phyloP scores from a whole-genome alignment of 169 alveolate genomes.

The Eimeria acervulina region DNA sequence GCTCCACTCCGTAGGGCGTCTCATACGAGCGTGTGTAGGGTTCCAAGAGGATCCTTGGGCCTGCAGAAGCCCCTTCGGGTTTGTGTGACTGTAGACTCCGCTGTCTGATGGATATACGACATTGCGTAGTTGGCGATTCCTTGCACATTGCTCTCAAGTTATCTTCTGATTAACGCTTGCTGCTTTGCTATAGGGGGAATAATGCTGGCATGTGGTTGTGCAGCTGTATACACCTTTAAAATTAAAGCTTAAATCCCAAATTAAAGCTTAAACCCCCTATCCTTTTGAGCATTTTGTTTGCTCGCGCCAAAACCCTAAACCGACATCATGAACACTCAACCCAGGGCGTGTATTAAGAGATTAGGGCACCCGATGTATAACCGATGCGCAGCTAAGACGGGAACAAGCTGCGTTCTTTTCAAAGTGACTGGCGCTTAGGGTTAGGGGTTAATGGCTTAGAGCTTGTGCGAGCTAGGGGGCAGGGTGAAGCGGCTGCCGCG shows the following conservation, averaged over 20 bases:
- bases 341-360: no score
- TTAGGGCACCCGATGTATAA: no score
- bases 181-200: not conserved
- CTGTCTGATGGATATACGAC: not conserved
- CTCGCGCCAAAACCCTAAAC: not conserved
- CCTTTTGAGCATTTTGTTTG: not conserved
- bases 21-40: not conserved
- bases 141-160: not conserved
- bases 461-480: conserved; percentile 61
- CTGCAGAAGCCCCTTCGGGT: not conserved
- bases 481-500: conserved; percentile 46
- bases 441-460: not conserved
- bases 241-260: not conserved
- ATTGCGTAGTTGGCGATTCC: not conserved
- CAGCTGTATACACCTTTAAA: not conserved
- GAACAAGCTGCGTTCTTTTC: no score
- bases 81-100: not conserved
- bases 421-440: not conserved
- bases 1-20: not conserved
- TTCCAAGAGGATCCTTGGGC: not conserved
- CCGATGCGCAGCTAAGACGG: no score
- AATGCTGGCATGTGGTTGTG: not conserved
- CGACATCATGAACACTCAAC: no score
- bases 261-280: no score
- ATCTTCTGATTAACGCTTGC: not conserved